These are phyloP conservation scores for Apophysomyces sp. DNA, from an alignment of 371 early-diverging fungal species.

Conservation along the genomic window DNA sequence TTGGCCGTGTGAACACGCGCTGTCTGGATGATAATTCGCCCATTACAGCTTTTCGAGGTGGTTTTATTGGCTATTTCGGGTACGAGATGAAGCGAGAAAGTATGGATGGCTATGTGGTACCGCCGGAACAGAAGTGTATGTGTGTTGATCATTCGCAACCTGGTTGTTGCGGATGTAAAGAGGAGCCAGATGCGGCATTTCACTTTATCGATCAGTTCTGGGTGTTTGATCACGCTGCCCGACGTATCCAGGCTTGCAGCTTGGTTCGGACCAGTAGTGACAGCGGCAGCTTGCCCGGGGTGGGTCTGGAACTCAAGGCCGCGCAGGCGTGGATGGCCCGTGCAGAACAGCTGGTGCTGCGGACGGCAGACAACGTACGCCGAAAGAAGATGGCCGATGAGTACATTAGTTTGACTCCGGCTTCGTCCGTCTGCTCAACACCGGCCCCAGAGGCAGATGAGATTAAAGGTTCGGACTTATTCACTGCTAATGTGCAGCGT, in stretches of 20 bases:
- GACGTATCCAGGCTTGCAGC: conserved; percentile 47
- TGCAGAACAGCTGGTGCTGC: conserved; percentile 7
- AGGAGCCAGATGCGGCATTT: conserved; percentile 82
- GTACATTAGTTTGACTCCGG: conserved; percentile 4
- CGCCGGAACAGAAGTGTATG: conserved; percentile 38
- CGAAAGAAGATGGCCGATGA: conserved; percentile 5
- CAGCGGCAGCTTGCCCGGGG: background rate
- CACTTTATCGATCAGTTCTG: conserved; percentile 80
- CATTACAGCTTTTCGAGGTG: conserved; percentile 66
- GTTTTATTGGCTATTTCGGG: conserved; percentile 89
- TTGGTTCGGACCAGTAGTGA: conserved; percentile 24
- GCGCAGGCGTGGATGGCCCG: conserved; percentile 25
- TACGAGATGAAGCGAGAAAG: conserved; percentile 92
- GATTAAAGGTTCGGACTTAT: conserved; percentile 10
- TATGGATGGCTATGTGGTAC: conserved; percentile 53
- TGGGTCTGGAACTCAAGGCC: conserved; percentile 12
- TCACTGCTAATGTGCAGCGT: conserved; percentile 50
- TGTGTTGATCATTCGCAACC: conserved; percentile 8
- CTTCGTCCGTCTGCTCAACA: conserved; percentile 20
- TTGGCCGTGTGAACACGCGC: background rate
- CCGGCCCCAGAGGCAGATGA: conserved; percentile 21
- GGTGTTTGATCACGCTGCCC: conserved; percentile 66
- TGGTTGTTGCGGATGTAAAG: conserved; percentile 36
- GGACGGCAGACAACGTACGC: conserved; percentile 5
- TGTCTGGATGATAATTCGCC: background rate